Conservation (phyloP, 257 asterid species). For the Gentiana dahurica region DNA sequence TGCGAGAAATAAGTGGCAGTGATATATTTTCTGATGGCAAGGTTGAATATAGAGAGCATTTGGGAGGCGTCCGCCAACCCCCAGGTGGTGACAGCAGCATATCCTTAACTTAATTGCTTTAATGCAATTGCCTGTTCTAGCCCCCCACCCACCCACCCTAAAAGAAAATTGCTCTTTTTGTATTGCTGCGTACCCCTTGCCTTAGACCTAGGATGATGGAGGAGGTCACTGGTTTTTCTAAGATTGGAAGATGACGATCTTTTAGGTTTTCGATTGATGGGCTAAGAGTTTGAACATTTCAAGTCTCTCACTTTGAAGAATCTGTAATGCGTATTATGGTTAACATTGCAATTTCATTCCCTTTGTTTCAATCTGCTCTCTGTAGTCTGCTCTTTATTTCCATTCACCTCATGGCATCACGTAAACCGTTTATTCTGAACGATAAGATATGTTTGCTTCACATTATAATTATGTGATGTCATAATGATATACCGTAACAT, state of each 20-base stretch:
- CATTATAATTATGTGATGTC: no score
- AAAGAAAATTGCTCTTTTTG: neutral
- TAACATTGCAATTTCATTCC: no score
- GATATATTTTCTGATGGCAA: slow-evolving; percentile 73
- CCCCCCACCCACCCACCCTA: neutral
- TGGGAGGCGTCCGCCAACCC: slow-evolving; percentile 85
- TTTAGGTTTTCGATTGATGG: slow-evolving; percentile 3
- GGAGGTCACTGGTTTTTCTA: neutral
- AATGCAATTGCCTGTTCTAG: neutral
- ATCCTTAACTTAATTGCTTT: slow-evolving; percentile 41
- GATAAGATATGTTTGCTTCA: no score
- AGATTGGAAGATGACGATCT: slow-evolving; percentile 1
- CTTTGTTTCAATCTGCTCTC: neutral
- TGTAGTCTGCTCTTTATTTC: no score
- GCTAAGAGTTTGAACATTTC: slow-evolving; percentile 1
- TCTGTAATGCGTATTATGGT: no score
- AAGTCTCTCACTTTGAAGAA: slow-evolving; percentile 5
- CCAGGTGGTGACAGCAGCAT: slow-evolving; percentile 96
- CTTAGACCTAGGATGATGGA: no score
- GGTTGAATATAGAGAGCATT: slow-evolving; percentile 59
- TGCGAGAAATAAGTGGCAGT: slow-evolving; percentile 81
- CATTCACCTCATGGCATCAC: no score
- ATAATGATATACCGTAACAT: no score
- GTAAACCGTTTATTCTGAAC: no score
- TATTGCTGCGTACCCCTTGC: no score